Evolutionary conservation across 2,329 filamentous ascomycete genomes (phyloP), one percentile per base, ranked within the genome.

Genomic region (Dothistroma pini): DNA sequence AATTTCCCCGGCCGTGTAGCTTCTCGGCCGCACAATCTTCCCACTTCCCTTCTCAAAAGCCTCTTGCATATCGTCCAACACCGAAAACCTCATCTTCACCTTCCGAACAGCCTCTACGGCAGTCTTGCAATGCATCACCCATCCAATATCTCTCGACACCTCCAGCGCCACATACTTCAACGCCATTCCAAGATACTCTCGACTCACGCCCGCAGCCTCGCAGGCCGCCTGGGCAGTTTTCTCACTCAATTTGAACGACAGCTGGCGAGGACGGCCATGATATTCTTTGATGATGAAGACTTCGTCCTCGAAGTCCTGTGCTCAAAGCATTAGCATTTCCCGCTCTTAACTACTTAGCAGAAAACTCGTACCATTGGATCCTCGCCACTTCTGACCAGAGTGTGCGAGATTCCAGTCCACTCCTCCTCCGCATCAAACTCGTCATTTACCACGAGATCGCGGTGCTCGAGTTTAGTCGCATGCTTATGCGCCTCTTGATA

Each of bases 11-110:
- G 8, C 41, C 14, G 3, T n/a, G n/a, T 9, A 14, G n/a, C 41
- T 19, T 4, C 14, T 44, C 41, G 41, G 41, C 41, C 41, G 41
- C 41, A 44, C 4, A 10, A 49, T 52, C 44, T 56, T 54, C 10
- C 21, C 22, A 11, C 56, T 52, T 19, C 63, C 60, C 14, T 35
- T 32, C 31, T 44, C 50, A 32, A 64, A 66, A 1, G 64, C 64
- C 19, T 21, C 19, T 52, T 64, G 49, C 21, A 66, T 61, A 41
- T 66, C 64, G 41, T 64, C 54, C 9, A 66, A 31, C 8, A 63
- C n/a, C 8, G 64, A 59, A 34, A 64, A 64, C 32, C 57, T 56
- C 14, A 38, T 16, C 41, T 62, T 62, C 48, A 63, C 47, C n/a
- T 51, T 54, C 8, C 44, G 12, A 12, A 63, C 55, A 10, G 51